Evolutionary conservation across 2,329 filamentous ascomycete species (phyloP), one percentile per base, ranked within the genome.

Genomic region (Aspergillus quadrilineatus): DNA sequence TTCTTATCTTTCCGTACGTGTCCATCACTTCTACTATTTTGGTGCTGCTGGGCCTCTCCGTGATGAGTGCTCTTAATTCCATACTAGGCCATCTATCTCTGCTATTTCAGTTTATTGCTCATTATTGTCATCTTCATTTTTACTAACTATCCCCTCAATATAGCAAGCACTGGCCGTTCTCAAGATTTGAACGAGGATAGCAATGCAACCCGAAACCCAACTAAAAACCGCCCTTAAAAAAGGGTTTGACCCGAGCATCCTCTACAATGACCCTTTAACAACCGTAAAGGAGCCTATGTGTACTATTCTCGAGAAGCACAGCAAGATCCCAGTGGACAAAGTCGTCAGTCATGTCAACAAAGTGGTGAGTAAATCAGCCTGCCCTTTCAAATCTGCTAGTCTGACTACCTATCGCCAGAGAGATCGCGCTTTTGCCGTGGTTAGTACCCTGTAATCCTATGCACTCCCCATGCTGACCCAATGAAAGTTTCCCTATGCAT

Each of bases 191-290:
- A 9, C 9, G 8, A 26, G 9, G 10, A 37, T 6, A n/a, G 10
- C 32, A 15, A 49, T 49, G 46, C 46, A 39, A 10, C 46, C 46
- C n/a, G 32, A 49, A 15, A 17, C 46, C 32, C 46, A 39, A 39
- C 32, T 49, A 8, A 39, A 49, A 26, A 26, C 30, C 14, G 46
- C 30, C 30, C 7, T 49, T 9, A 26, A 37, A 9, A 49, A 39
- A 3, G 46, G 32, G 14, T 49, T 49, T 39, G 46, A 49, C 6
- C 46, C 46, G 1, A 36, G 28, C 8, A 80, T 80, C 2, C 63
- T 85, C 51, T 78, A 77, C 9, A 73, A 74, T 54, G 64, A 78
- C 30, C 55, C 71, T 82, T 10, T 75, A 82, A 5, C 75, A 75
- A 75, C 75, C 6, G 72, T 78, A 10, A 73, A 74, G 58, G 58